phyloP scores from a whole-genome alignment of 768 basidiomycete genomes.

The Piloderma croceum region DNA sequence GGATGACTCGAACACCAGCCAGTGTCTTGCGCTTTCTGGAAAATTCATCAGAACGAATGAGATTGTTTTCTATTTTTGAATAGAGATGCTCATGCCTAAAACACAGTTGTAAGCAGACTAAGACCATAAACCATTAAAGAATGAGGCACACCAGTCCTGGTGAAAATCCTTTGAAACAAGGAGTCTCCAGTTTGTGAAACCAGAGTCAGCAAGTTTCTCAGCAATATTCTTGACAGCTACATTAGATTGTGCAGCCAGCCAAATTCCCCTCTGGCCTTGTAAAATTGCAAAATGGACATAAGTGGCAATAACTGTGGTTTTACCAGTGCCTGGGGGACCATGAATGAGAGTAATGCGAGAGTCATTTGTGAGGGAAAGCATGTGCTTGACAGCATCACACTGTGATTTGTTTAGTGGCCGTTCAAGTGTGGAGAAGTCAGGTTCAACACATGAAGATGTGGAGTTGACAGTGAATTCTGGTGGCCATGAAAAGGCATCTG shows the following conservation, averaged over 20 bases:
- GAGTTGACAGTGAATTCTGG: slow-evolving; percentile 25
- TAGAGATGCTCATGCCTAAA: slow-evolving; percentile 82
- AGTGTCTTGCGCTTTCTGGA: slow-evolving; percentile 20
- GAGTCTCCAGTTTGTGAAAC: slow-evolving; percentile 54
- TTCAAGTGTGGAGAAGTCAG: slow-evolving; percentile 6
- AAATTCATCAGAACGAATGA: slow-evolving; percentile 46
- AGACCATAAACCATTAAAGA: slow-evolving; percentile 5
- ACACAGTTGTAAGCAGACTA: slow-evolving; percentile 3
- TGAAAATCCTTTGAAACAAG: slow-evolving; percentile 71
- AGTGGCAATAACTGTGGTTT: slow-evolving; percentile 66
- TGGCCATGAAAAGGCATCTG: slow-evolving; percentile 36
- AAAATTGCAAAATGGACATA: slow-evolving; percentile 47
- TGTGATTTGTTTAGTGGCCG: slow-evolving; percentile 41
- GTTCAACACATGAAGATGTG: slow-evolving; percentile 1
- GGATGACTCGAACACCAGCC: slow-evolving; percentile 48
- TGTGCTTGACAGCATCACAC: slow-evolving; percentile 40
- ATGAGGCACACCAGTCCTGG: slow-evolving; percentile 49
- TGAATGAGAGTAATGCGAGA: slow-evolving; percentile 32
- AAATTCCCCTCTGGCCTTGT: slow-evolving; percentile 46
- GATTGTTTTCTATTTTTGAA: slow-evolving; percentile 35
- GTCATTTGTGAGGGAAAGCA: slow-evolving; percentile 35
- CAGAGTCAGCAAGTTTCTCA: slow-evolving; percentile 59
- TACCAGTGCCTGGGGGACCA: slow-evolving; percentile 67
- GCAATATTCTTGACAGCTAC: slow-evolving; percentile 89
- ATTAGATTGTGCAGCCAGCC: slow-evolving; percentile 83